Evolutionary conservation across 371 early-diverging fungal genomes (phyloP).

Genomic region (Syncephalastrum racemosum): DNA sequence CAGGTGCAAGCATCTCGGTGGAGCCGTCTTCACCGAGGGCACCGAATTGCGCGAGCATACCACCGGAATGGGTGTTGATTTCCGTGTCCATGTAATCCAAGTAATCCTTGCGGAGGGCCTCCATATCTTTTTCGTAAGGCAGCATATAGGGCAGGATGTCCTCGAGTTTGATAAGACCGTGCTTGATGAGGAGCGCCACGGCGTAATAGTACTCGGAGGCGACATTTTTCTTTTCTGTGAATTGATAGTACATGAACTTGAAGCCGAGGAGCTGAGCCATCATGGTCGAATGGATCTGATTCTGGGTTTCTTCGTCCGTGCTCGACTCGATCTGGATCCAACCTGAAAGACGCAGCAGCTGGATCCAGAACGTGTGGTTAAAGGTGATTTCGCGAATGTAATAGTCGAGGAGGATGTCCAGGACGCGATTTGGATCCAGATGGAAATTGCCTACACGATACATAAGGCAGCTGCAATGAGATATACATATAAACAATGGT

Average conservation of each 20-base stretch:
- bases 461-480: too few species aligned
- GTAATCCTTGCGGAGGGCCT: slow-evolving; percentile 45
- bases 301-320: slow-evolving; percentile 1
- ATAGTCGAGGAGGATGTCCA: slow-evolving; percentile 83
- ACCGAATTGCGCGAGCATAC: slow-evolving; percentile 41
- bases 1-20: slow-evolving; percentile 24
- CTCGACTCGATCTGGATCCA: slow-evolving; percentile 52
- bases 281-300: slow-evolving; percentile 19
- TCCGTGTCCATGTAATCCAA: slow-evolving; percentile 51
- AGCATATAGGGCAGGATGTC: slow-evolving; percentile 71
- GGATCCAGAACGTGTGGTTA: slow-evolving; percentile 79
- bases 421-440: slow-evolving; percentile 77
- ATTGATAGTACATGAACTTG: slow-evolving; percentile 71
- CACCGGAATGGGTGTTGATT: slow-evolving; percentile 39
- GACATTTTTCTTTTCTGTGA: slow-evolving; percentile 20
- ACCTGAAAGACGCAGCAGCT: slow-evolving; percentile 67
- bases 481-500: not conserved
- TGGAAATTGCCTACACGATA: too few species aligned
- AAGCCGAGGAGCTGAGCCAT: slow-evolving; percentile 88
- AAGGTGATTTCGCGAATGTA: slow-evolving; percentile 70
- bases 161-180: slow-evolving; percentile 65
- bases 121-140: slow-evolving; percentile 60
- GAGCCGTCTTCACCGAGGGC: slow-evolving; percentile 46
- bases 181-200: slow-evolving; percentile 59
- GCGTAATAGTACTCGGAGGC: slow-evolving; percentile 38